Percentiles rank a stretch among this genome's conserved stretches.
Conservation (phyloP, 148 eudicot species). For the Dysphania ambrosioides region DNA sequence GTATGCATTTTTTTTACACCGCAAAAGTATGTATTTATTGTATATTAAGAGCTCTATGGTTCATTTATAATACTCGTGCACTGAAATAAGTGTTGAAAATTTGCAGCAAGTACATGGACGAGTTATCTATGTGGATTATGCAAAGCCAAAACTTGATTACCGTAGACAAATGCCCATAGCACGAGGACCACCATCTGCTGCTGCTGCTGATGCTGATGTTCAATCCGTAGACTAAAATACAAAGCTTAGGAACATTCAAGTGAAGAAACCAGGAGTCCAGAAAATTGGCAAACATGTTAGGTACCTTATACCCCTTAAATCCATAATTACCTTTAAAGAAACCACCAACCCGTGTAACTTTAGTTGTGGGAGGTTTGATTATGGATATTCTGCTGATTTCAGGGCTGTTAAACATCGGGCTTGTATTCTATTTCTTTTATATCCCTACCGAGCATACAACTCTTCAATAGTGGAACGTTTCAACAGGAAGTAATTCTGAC, state of each 20-base stretch:
- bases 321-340: background rate
- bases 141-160: conserved; percentile 40
- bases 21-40: conserved; percentile 40
- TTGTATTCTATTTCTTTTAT: background rate
- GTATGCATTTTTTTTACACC: conserved; percentile 30
- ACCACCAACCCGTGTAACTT: background rate
- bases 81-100: conserved; percentile 3
- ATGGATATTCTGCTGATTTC: background rate
- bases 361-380: background rate
- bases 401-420: background rate
- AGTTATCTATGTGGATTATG: conserved; percentile 56
- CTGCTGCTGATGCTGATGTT: conserved; percentile 31
- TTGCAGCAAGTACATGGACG: conserved; percentile 65
- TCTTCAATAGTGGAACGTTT: background rate
- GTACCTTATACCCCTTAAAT: background rate
- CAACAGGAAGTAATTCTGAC: background rate
- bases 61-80: conserved; percentile 1
- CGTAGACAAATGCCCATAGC: conserved; percentile 54
- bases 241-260: background rate
- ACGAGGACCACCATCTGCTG: conserved; percentile 65
- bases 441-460: background rate
- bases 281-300: background rate
- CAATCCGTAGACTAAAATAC: conserved; percentile 5
- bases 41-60: background rate
- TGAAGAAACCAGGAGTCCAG: background rate